Evolutionary conservation across 2,329 filamentous ascomycete genomes (phyloP).

Genomic region (Ramularia collo-cygni): DNA sequence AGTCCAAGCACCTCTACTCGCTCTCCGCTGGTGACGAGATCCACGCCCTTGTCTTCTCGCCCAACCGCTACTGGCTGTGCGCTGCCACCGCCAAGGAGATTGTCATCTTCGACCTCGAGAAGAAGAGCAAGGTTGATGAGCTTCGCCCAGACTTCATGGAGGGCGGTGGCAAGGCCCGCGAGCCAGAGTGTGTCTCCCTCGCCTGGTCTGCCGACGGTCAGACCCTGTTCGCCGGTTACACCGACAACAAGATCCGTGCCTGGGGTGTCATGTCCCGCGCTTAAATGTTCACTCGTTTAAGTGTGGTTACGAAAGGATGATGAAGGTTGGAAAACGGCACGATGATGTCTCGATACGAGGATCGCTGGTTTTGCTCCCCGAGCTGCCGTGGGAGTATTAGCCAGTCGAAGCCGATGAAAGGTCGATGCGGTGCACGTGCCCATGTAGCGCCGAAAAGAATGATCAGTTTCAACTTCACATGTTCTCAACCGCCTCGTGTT

Average conservation of each 20-base stretch:
- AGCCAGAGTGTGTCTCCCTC: constrained; percentile 95
- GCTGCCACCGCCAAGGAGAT: constrained; percentile 94
- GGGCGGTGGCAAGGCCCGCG: constrained; percentile 97
- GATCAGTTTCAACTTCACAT: background rate
- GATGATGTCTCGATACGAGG: constrained; percentile 34
- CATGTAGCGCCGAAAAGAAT: constrained; percentile 6
- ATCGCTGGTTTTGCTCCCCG: constrained; percentile 22
- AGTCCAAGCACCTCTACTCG: constrained; percentile 99
- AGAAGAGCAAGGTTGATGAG: constrained; percentile 99
- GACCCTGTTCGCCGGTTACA: constrained; percentile 99
- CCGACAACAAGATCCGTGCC: constrained; percentile 97
- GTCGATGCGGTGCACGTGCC: constrained; percentile 29
- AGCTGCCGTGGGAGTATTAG: constrained; percentile 16
- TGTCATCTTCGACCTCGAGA: constrained; percentile 99
- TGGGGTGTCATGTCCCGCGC: constrained; percentile 95
- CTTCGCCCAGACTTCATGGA: constrained; percentile 96
- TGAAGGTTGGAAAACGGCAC: constrained; percentile 21
- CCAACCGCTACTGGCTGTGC: constrained; percentile 99
- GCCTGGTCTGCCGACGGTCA: constrained; percentile 98
- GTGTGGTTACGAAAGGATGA: constrained; percentile 1
- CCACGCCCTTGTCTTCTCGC: constrained; percentile 99
- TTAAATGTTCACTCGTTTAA: constrained; percentile 21
- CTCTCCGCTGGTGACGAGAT: constrained; percentile 99
- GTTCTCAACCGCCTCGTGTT: too few relatives aligned
- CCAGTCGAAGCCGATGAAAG: constrained; percentile 31